Conservation (phyloP, 2,329 filamentous ascomycete species). For the Sporothrix brunneoviolacea region DNA sequence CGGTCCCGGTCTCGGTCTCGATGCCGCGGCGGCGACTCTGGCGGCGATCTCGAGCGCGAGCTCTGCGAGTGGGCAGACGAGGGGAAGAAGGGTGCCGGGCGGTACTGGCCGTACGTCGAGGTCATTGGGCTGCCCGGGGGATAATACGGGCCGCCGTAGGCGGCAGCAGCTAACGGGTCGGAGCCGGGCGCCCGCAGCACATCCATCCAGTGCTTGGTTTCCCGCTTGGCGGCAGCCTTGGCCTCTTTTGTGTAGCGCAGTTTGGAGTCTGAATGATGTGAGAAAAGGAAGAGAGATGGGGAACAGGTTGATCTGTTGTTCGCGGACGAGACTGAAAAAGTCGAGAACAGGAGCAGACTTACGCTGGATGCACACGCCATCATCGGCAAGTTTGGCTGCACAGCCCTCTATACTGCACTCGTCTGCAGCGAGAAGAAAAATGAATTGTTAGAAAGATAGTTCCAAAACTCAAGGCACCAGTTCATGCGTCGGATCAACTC, state of each 20-base stretch:
- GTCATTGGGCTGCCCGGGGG: neutral
- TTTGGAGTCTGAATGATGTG: neutral
- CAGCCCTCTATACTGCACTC: slow-evolving; percentile 7
- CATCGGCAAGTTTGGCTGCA: neutral
- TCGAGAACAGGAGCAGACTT: neutral
- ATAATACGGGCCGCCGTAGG: neutral
- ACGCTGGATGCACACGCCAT: slow-evolving; percentile 10
- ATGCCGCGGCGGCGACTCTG: neutral
- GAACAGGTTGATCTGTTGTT: no score
- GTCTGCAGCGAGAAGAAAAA: neutral
- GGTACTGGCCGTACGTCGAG: neutral
- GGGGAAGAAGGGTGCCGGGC: neutral
- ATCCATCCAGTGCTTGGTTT: neutral
- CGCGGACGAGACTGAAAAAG: neutral
- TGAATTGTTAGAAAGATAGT: neutral
- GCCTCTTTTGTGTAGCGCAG: neutral
- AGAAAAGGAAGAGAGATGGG: neutral
- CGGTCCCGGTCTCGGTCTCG: neutral
- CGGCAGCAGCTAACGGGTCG: neutral
- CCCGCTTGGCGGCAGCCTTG: neutral
- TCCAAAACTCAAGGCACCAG: no score
- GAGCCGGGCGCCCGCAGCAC: neutral
- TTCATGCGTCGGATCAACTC: neutral
- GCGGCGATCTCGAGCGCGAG: neutral
- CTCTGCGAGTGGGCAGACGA: neutral